phyloP scores from a whole-genome alignment of 768 basidiomycete species.

The Peribolospora kevripleyi region DNA sequence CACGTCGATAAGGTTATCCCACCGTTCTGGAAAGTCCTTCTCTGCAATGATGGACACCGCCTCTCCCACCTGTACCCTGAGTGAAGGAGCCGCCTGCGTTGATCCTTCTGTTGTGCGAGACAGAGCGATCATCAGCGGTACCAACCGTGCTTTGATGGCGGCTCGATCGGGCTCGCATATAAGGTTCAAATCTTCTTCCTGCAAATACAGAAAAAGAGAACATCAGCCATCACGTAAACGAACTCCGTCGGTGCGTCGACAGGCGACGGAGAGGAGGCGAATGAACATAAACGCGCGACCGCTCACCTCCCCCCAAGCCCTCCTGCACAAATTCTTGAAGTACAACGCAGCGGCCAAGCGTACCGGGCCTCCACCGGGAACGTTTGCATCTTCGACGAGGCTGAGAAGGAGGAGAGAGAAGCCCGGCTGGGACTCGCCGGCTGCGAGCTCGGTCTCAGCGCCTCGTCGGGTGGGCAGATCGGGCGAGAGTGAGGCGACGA shows the following conservation, averaged over 20 bases:
- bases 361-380: conserved; percentile 33
- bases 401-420: conserved; percentile 57
- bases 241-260: neutral
- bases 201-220: neutral
- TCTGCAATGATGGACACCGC: conserved; percentile 75
- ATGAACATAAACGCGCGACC: neutral
- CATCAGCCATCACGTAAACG: neutral
- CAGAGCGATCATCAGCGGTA: conserved; percentile 74
- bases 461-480: conserved; percentile 43
- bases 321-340: conserved; percentile 73
- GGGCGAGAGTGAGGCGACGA: conserved; percentile 9
- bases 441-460: conserved; percentile 51
- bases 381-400: conserved; percentile 42
- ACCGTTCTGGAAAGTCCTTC: conserved; percentile 68
- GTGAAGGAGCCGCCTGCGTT: neutral
- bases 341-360: conserved; percentile 68
- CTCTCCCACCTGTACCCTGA: conserved; percentile 63
- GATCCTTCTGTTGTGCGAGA: conserved; percentile 26
- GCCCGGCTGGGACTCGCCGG: conserved; percentile 43
- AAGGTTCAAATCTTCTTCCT: neutral
- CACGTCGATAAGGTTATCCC: conserved; percentile 77
- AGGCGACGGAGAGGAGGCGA: neutral
- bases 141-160: conserved; percentile 41
- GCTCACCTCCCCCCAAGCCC: conserved; percentile 65
- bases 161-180: conserved; percentile 10